These are phyloP conservation scores for Arachis monticola DNA, from an alignment of 331 rosid genomes.

Conservation along the genomic window DNA sequence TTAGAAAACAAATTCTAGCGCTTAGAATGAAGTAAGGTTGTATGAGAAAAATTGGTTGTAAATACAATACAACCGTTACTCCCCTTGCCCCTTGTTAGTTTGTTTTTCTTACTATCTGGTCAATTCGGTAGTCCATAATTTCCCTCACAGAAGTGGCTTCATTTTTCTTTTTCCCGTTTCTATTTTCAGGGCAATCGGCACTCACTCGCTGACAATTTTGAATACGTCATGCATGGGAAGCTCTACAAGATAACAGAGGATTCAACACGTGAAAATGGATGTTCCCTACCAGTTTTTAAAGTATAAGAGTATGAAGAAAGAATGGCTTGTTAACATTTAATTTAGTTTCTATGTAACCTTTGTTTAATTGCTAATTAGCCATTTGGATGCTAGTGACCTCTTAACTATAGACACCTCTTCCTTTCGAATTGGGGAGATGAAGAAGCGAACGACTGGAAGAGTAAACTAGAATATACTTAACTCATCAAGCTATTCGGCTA, in stretches of 20 bases:
- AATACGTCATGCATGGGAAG: constrained; percentile 96
- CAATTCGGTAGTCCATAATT: constrained; percentile 25
- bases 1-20: neutral
- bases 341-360: constrained; percentile 1
- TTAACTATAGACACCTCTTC: neutral
- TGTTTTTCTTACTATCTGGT: constrained; percentile 6
- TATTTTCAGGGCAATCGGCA: constrained; percentile 65
- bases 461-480: too few relatives aligned
- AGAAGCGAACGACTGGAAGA: too few relatives aligned
- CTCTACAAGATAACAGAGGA: constrained; percentile 80
- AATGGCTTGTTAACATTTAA: neutral
- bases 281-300: constrained; percentile 18
- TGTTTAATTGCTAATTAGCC: neutral
- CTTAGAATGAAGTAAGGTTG: neutral
- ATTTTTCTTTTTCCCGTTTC: neutral
- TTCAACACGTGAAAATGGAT: constrained; percentile 72
- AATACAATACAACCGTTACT: neutral
- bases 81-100: neutral
- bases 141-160: neutral
- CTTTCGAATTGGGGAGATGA: neutral
- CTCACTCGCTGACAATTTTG: constrained; percentile 83
- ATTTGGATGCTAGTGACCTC: constrained; percentile 1
- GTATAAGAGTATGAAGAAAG: neutral
- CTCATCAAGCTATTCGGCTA: too few relatives aligned
- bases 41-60: neutral